Conservation (phyloP, 352 stramenopile genomes). For the Phytophthora constricta region DNA sequence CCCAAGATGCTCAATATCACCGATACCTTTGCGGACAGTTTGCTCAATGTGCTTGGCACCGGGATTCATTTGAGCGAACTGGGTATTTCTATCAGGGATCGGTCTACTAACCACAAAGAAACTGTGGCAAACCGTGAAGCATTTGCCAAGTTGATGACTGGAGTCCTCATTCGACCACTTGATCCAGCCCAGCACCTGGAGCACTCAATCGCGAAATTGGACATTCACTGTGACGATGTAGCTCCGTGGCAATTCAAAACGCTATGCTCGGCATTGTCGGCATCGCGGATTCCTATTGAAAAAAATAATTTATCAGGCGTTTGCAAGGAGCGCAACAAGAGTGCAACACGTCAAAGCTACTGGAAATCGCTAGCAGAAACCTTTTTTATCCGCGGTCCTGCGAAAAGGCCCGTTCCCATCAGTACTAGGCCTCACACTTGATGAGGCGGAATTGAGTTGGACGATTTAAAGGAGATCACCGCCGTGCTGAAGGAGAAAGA, state of each 20-base stretch:
- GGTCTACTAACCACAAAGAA: too few relatives aligned
- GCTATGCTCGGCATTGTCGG: conserved; percentile 15
- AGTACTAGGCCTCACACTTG: conserved; percentile 2
- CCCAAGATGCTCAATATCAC: not conserved
- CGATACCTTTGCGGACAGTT: conserved; percentile 5
- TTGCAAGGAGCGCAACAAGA: conserved; percentile 5
- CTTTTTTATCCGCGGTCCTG: conserved; percentile 16
- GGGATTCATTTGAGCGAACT: conserved; percentile 11
- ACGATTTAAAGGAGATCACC: conserved; percentile 10
- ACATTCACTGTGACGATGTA: conserved; percentile 9
- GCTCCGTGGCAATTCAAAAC: conserved; percentile 19
- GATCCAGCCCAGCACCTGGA: not conserved
- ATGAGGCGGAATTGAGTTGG: not conserved
- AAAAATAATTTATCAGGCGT: conserved; percentile 5
- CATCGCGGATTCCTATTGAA: conserved; percentile 1
- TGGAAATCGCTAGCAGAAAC: conserved; percentile 10
- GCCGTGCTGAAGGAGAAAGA: conserved; percentile 11
- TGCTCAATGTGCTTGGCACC: conserved; percentile 8
- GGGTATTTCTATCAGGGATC: conserved; percentile 5
- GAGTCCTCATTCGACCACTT: conserved; percentile 16
- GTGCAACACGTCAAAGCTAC: not conserved
- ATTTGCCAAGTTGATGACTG: conserved; percentile 13
- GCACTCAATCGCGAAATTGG: conserved; percentile 5
- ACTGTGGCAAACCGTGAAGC: not conserved
- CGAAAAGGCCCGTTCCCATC: conserved; percentile 1